Conservation (phyloP, 2,329 filamentous ascomycete genomes). For the Stemphylium lycopersici region DNA sequence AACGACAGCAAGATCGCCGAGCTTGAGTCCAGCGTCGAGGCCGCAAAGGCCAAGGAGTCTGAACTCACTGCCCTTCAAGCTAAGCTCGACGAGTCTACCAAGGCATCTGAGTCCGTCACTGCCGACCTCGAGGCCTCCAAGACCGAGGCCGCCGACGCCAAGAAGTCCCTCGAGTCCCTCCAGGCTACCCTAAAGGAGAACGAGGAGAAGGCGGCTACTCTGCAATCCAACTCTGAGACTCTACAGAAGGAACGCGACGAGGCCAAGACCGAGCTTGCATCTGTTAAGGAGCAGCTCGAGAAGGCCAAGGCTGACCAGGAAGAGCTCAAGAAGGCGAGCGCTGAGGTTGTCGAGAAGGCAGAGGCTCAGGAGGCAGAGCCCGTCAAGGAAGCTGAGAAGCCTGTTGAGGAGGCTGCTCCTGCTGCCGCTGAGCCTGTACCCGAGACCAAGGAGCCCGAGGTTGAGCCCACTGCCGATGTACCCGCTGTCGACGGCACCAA, state of each 20-base stretch:
- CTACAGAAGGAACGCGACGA: slow-evolving; percentile 28
- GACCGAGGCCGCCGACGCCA: slow-evolving; percentile 21
- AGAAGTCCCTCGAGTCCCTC: slow-evolving; percentile 15
- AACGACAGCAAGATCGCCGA: slow-evolving; percentile 31
- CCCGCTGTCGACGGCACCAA: slow-evolving; percentile 4
- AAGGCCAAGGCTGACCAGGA: slow-evolving; percentile 25
- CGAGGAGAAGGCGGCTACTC: slow-evolving; percentile 20
- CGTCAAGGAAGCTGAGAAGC: slow-evolving; percentile 21
- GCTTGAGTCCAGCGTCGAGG: slow-evolving; percentile 25
- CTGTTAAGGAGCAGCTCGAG: slow-evolving; percentile 28
- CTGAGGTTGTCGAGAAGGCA: slow-evolving; percentile 21
- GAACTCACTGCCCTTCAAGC: slow-evolving; percentile 25
- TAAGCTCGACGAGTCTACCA: slow-evolving; percentile 24
- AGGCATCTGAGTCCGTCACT: slow-evolving; percentile 17
- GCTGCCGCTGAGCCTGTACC: not conserved
- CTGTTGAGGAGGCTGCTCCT: slow-evolving; percentile 7
- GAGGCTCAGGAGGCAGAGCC: slow-evolving; percentile 25
- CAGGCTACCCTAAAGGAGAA: slow-evolving; percentile 21
- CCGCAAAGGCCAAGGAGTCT: slow-evolving; percentile 24
- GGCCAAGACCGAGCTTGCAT: slow-evolving; percentile 26
- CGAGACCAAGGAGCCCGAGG: slow-evolving; percentile 3
- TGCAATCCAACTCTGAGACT: slow-evolving; percentile 21
- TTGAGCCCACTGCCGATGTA: slow-evolving; percentile 1
- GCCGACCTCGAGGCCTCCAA: slow-evolving; percentile 28
- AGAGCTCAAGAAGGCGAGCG: slow-evolving; percentile 23